phyloP scores from a whole-genome alignment of 2,329 filamentous ascomycete species.

The Hypoxylon sp. region DNA sequence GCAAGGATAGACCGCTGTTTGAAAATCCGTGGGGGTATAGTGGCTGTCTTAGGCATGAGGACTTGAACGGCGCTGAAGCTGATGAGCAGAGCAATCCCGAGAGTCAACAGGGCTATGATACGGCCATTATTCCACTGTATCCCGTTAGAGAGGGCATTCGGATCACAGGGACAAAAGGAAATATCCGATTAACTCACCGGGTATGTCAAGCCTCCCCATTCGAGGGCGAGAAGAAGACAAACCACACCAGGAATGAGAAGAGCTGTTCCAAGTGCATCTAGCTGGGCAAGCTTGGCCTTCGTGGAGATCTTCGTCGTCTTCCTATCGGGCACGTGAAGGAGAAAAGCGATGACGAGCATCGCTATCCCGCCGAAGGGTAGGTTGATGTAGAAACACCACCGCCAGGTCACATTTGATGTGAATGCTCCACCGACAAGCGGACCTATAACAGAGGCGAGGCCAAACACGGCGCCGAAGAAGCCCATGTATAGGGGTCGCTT shows the following conservation, averaged over 20 bases:
- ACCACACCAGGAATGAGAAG: conserved; percentile 49
- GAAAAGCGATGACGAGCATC: conserved; percentile 36
- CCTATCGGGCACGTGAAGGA: conserved; percentile 29
- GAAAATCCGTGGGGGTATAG: conserved; percentile 42
- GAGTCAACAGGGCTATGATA: conserved; percentile 55
- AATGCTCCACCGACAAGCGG: conserved; percentile 59
- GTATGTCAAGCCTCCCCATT: conserved; percentile 58
- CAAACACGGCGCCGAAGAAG: conserved; percentile 56
- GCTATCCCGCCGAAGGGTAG: conserved; percentile 55
- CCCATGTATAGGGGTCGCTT: conserved; percentile 55
- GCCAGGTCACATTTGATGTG: conserved; percentile 57
- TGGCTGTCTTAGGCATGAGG: conserved; percentile 37
- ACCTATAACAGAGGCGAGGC: conserved; percentile 55
- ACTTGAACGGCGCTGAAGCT: conserved; percentile 51
- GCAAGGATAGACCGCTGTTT: conserved; percentile 43
- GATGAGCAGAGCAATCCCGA: conserved; percentile 52
- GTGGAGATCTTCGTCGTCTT: conserved; percentile 17
- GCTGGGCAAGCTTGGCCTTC: conserved; percentile 32
- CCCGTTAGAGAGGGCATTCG: neutral
- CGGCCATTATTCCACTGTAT: conserved; percentile 51
- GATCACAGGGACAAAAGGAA: conserved; percentile 48
- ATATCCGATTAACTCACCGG: conserved; percentile 20
- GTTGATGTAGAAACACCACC: conserved; percentile 61
- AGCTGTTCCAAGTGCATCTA: conserved; percentile 41
- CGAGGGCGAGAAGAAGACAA: conserved; percentile 61